Evolutionary conservation across 2,329 filamentous ascomycete genomes (phyloP).

Genomic region (Hymenoscyphus fraxineus): DNA sequence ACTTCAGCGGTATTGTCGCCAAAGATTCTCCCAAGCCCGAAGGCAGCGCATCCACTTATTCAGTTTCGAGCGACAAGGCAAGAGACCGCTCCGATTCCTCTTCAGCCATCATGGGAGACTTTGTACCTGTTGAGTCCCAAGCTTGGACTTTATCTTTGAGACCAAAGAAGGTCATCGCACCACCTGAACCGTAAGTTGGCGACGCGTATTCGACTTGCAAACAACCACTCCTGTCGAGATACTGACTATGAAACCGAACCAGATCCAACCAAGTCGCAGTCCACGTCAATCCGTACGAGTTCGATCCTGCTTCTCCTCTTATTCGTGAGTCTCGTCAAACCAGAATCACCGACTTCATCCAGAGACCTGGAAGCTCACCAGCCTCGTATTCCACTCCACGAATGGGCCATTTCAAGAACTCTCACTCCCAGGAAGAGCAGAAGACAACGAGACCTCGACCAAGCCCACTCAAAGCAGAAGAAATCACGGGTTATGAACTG

Average conservation of each 20-base stretch:
- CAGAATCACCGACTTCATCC: conserved; percentile 27
- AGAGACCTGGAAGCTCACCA: conserved; percentile 12
- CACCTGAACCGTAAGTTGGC: conserved; percentile 4
- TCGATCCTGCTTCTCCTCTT: conserved; percentile 29
- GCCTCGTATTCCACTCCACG: conserved; percentile 14
- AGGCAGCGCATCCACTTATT: background rate
- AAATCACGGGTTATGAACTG: conserved; percentile 11
- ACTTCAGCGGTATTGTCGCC: background rate
- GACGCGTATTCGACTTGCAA: background rate
- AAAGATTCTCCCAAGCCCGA: background rate
- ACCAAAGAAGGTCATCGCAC: background rate
- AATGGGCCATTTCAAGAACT: conserved; percentile 24
- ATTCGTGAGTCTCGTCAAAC: conserved; percentile 20
- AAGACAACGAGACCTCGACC: conserved; percentile 8
- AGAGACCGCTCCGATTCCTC: conserved; percentile 16
- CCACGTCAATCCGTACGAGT: conserved; percentile 25
- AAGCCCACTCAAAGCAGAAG: conserved; percentile 8
- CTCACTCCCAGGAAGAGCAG: conserved; percentile 23
- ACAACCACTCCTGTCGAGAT: background rate
- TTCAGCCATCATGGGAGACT: conserved; percentile 28
- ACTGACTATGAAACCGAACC: background rate
- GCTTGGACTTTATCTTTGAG: conserved; percentile 5
- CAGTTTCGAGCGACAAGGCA: conserved; percentile 14
- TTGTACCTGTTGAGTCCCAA: conserved; percentile 21
- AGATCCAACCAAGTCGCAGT: background rate